Percentiles rank a stretch among this genome's conserved stretches.
These are phyloP conservation scores for Aspergillus neotritici DNA, from an alignment of 2,329 filamentous ascomycete genomes.

Conservation along the genomic window DNA sequence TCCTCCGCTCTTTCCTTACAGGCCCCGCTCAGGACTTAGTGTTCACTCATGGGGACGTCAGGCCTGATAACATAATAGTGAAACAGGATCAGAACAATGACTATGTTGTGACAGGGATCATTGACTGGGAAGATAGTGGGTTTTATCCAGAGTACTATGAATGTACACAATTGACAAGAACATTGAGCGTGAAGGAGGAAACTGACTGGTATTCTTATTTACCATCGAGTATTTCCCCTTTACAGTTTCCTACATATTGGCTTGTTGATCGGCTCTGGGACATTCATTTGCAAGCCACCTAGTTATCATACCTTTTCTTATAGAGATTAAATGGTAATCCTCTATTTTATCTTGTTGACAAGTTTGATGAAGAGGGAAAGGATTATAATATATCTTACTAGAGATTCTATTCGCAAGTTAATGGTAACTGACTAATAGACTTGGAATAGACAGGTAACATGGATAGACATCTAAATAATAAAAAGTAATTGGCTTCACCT, in stretches of 20 bases:
- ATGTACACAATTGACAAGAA: conserved; percentile 17
- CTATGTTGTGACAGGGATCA: conserved; percentile 21
- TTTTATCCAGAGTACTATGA: conserved; percentile 30
- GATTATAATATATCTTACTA: too few relatives aligned
- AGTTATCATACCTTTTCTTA: too few relatives aligned
- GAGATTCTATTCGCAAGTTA: too few relatives aligned
- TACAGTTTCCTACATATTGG: conserved; percentile 15
- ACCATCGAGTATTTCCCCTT: conserved; percentile 21
- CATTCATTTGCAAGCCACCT: too few relatives aligned
- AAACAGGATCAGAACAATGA: conserved; percentile 8
- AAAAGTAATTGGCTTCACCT: too few relatives aligned
- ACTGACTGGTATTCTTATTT: conserved; percentile 27
- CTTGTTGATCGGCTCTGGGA: conserved; percentile 19
- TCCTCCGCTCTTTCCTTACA: conserved; percentile 20
- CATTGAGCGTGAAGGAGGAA: conserved; percentile 15
- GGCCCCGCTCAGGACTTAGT: conserved; percentile 13
- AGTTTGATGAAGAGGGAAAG: too few relatives aligned
- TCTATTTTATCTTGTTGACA: too few relatives aligned
- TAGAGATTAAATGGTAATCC: too few relatives aligned
- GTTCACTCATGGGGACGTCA: conserved; percentile 26
- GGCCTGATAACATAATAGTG: conserved; percentile 24
- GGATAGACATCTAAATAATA: too few relatives aligned
- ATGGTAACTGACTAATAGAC: too few relatives aligned
- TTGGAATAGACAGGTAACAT: too few relatives aligned
- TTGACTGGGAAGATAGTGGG: conserved; percentile 29